Conservation (phyloP, 805 yeast genomes). For the Kregervanrija fluxuum region DNA sequence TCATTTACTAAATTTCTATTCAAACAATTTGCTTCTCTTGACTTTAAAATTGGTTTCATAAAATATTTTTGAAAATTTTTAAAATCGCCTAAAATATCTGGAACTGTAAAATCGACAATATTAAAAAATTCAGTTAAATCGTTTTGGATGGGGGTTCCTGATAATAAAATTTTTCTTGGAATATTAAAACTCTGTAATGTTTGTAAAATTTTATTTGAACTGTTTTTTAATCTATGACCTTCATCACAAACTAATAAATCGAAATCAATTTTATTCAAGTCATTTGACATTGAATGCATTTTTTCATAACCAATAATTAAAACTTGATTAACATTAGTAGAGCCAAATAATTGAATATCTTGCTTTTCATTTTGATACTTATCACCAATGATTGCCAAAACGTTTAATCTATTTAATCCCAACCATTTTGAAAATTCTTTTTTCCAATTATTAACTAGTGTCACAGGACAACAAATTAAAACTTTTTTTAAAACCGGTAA, state of each 20-base stretch:
- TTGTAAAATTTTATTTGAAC: conserved; percentile 62
- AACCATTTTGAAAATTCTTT: conserved; percentile 88
- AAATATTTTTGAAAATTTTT: conserved; percentile 51
- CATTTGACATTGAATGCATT: conserved; percentile 45
- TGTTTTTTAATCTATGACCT: conserved; percentile 83
- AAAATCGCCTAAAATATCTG: conserved; percentile 65
- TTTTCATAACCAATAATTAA: conserved; percentile 86
- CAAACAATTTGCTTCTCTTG: conserved; percentile 59
- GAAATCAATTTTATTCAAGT: conserved; percentile 35
- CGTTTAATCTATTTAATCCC: conserved; percentile 53
- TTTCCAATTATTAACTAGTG: conserved; percentile 82
- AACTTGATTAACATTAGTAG: conserved; percentile 71
- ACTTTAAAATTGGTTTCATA: conserved; percentile 62
- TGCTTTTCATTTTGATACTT: conserved; percentile 48
- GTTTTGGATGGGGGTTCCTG: conserved; percentile 73
- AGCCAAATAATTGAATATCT: conserved; percentile 53
- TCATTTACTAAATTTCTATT: conserved; percentile 38
- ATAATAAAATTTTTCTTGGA: conserved; percentile 52
- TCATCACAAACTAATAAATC: conserved; percentile 90
- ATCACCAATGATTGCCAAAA: conserved; percentile 50
- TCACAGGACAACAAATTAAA: conserved; percentile 85
- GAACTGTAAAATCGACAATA: conserved; percentile 76
- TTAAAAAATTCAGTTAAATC: conserved; percentile 79
- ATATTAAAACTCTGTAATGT: conserved; percentile 51
- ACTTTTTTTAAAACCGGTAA: conserved; percentile 42